Base-by-base conservation (phyloP, 1,284 basidiomycete species). In the Cutaneotrichosporon sp. region DNA sequence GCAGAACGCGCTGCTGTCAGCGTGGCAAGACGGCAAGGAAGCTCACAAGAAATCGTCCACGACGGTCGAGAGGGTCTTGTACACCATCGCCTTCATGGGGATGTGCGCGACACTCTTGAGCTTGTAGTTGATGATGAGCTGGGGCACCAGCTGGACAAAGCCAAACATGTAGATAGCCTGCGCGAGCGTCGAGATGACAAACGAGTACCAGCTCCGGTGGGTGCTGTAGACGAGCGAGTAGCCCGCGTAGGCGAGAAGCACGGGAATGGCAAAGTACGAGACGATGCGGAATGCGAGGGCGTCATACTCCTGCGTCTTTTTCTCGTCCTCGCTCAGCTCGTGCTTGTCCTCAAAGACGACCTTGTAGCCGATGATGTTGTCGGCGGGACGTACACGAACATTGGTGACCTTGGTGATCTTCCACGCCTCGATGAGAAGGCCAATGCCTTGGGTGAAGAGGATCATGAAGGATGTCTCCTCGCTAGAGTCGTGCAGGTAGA, bases 391-490 rank as follows among this genome's bases (percentile, higher is more conserved):
- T 35, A 96, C 45, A 19, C 77, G 81, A 67, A 97, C 87, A 69
- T 94, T 86, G 34, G 96, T 87, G 14, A 91, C 88, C 55, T 81
- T 81, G 32, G 79, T 80, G 48, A 81, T 77, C 84, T 97, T 97
- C 94, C 93, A 97, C 1, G 90, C 90, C 74, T 98, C 94, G 56
- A 97, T 87, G 26, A 90, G 57, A 26, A 94, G 82, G 27, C 93
- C 92, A 22, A 85, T 84, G 14, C 87, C 89, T 60, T 90, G 91
- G 4, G 86, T 85, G 71, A 90, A 82, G 20, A 97, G 80, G 68
- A 96, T 93, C 89, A 96, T 96, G 85, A 88, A 94, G 63, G 72
- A 89, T 22, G 94, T 97, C 70, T 97, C 88, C 56, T 91, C 86
- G 64, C 88, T 90, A 71, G 91, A 92, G 77, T 97, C 94, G 63